phyloP scores from a whole-genome alignment of 2,329 filamentous ascomycete species.

The Penicillium sp. region DNA sequence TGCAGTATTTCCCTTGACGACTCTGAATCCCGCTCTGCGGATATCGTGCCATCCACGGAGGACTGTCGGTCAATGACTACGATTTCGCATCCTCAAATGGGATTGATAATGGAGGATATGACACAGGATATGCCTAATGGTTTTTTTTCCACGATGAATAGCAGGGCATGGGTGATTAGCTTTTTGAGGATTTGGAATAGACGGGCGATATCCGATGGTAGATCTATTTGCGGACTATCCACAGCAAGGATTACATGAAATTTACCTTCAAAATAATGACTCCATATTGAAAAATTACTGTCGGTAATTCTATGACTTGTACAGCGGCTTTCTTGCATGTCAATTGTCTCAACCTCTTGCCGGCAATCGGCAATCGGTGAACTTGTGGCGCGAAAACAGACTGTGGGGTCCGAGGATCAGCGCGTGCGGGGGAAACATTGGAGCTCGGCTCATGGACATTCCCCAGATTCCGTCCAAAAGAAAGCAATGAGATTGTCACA shows the following conservation, averaged over 20 bases:
- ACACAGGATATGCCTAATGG: slow-evolving; percentile 17
- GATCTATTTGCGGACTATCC: neutral
- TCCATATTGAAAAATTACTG: neutral
- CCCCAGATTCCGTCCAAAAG: neutral
- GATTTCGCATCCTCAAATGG: slow-evolving; percentile 27
- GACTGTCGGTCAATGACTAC: slow-evolving; percentile 31
- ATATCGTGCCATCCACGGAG: slow-evolving; percentile 19
- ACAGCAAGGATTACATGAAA: neutral
- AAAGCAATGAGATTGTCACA: neutral
- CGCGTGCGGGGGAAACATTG: slow-evolving; percentile 17
- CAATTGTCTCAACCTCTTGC: neutral
- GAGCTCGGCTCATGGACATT: neutral
- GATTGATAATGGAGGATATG: slow-evolving; percentile 18
- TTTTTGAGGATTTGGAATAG: slow-evolving; percentile 34
- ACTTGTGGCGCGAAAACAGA: slow-evolving; percentile 12
- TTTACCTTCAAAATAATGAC: neutral
- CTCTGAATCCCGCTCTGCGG: slow-evolving; percentile 23
- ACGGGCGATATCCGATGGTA: slow-evolving; percentile 22
- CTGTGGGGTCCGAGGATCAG: slow-evolving; percentile 11
- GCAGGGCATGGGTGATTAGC: slow-evolving; percentile 37
- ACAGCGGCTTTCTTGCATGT: neutral
- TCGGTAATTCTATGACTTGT: neutral
- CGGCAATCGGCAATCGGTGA: slow-evolving; percentile 24
- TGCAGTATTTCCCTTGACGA: neutral
- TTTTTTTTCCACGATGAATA: slow-evolving; percentile 31